Percentiles rank a stretch among this genome's conserved stretches.
Evolutionary conservation across 1,284 basidiomycete species (phyloP).

Genomic region (Puccinia triticina): DNA sequence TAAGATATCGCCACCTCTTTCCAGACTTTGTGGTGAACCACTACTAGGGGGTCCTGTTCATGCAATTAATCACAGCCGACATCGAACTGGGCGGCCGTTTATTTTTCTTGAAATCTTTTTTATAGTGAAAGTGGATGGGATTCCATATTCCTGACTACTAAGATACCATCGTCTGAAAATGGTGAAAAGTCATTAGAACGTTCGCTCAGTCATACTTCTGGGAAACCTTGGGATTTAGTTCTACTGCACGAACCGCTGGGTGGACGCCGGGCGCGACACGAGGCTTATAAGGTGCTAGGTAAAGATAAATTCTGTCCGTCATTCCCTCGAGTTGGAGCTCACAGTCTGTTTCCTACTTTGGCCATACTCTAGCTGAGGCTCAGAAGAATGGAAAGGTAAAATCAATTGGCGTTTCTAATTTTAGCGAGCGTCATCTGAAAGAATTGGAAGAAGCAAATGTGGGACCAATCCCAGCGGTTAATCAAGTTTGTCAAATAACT

Average conservation of each 20-base stretch:
- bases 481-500: constrained; percentile 71
- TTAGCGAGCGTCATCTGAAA: constrained; percentile 73
- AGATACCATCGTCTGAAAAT: constrained; percentile 55
- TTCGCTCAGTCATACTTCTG: constrained; percentile 50
- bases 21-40: neutral
- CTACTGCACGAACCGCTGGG: constrained; percentile 73
- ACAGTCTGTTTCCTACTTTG: neutral
- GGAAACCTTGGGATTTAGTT: constrained; percentile 72
- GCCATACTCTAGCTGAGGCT: constrained; percentile 63
- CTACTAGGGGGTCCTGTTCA: neutral
- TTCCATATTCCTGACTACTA: constrained; percentile 69
- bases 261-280: constrained; percentile 67
- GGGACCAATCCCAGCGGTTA: constrained; percentile 70
- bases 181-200: constrained; percentile 55
- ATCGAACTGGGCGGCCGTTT: neutral
- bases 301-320: neutral
- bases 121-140: constrained; percentile 63
- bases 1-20: neutral
- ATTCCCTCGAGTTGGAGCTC: neutral
- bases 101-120: constrained; percentile 2
- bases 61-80: constrained; percentile 59
- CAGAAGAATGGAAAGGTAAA: constrained; percentile 70
- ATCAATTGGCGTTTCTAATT: constrained; percentile 77
- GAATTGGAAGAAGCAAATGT: constrained; percentile 70
- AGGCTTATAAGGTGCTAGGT: constrained; percentile 64